Conservation (phyloP, 2,329 filamentous ascomycete species). For the Aureobasidium leucospermi region DNA sequence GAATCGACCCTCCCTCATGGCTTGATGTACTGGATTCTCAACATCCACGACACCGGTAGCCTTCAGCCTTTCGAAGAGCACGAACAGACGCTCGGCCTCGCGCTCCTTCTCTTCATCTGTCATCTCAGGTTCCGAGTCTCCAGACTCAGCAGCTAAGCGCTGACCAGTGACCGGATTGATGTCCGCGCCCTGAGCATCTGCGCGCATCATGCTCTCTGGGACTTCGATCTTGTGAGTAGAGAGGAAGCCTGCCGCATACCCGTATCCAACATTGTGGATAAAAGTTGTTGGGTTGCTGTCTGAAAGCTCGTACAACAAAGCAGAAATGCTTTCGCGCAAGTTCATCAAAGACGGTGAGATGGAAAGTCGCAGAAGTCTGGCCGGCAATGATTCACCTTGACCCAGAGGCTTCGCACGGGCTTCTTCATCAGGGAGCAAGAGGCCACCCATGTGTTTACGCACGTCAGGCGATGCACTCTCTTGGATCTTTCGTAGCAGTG, state of each 20-base stretch:
- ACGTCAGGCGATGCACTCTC: slow-evolving; percentile 58
- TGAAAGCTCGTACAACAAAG: slow-evolving; percentile 80
- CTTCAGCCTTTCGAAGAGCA: slow-evolving; percentile 76
- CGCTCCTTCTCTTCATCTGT: slow-evolving; percentile 84
- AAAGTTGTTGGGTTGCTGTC: slow-evolving; percentile 71
- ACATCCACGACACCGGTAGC: slow-evolving; percentile 69
- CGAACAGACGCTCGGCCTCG: slow-evolving; percentile 83
- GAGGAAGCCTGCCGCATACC: slow-evolving; percentile 84
- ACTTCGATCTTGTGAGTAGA: slow-evolving; percentile 76
- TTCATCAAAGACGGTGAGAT: slow-evolving; percentile 65
- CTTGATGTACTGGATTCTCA: slow-evolving; percentile 69
- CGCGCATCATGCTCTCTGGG: slow-evolving; percentile 57
- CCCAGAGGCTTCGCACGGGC: slow-evolving; percentile 76
- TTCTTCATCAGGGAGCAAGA: slow-evolving; percentile 66
- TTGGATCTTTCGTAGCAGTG: slow-evolving; percentile 64
- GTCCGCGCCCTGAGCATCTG: slow-evolving; percentile 35
- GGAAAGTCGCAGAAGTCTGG: slow-evolving; percentile 69
- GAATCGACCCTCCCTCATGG: slow-evolving; percentile 61
- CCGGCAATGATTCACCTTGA: slow-evolving; percentile 63
- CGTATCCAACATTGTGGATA: slow-evolving; percentile 88
- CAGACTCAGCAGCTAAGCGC: slow-evolving; percentile 35
- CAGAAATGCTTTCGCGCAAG: slow-evolving; percentile 65
- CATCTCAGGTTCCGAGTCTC: slow-evolving; percentile 64
- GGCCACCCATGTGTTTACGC: slow-evolving; percentile 54
- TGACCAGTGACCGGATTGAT: slow-evolving; percentile 88